phyloP scores from a whole-genome alignment of 2,329 filamentous ascomycete species.

The Paraphaeosphaeria sporulosa region DNA sequence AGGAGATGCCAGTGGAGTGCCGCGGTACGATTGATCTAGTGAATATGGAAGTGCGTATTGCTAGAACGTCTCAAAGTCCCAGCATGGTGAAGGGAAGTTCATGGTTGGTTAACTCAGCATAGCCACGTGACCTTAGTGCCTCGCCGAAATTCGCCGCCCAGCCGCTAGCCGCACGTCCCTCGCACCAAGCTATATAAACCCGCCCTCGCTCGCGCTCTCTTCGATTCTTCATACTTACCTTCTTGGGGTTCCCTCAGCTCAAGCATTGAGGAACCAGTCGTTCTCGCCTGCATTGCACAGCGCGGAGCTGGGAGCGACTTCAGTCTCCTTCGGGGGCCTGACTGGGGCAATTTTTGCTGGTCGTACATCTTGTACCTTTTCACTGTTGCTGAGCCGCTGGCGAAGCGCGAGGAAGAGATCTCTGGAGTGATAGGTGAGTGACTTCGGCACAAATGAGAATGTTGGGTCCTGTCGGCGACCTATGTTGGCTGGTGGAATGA shows the following conservation, averaged over 20 bases:
- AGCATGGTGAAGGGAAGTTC: too few relatives aligned
- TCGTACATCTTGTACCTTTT: constrained; percentile 38
- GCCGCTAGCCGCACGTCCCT: neutral
- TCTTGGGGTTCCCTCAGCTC: constrained; percentile 41
- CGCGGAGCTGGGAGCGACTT: constrained; percentile 42
- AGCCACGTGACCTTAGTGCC: too few relatives aligned
- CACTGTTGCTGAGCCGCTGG: constrained; percentile 45
- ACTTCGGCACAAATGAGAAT: neutral
- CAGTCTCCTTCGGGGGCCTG: constrained; percentile 46
- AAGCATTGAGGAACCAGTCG: constrained; percentile 37
- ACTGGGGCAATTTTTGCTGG: constrained; percentile 44
- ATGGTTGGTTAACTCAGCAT: too few relatives aligned
- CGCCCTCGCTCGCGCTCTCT: neutral
- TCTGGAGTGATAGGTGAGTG: too few relatives aligned
- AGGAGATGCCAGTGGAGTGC: too few relatives aligned
- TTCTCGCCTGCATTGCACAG: constrained; percentile 48
- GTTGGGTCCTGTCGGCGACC: too few relatives aligned
- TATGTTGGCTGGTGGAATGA: too few relatives aligned
- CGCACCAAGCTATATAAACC: neutral
- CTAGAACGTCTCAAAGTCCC: too few relatives aligned
- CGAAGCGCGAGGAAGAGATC: constrained; percentile 48
- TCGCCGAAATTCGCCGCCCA: neutral
- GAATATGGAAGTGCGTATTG: too few relatives aligned
- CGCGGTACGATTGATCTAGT: too few relatives aligned
- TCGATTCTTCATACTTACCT: constrained; percentile 38